Conservation (phyloP, 108 stramenopile species). For the Epithemia pelagica region DNA sequence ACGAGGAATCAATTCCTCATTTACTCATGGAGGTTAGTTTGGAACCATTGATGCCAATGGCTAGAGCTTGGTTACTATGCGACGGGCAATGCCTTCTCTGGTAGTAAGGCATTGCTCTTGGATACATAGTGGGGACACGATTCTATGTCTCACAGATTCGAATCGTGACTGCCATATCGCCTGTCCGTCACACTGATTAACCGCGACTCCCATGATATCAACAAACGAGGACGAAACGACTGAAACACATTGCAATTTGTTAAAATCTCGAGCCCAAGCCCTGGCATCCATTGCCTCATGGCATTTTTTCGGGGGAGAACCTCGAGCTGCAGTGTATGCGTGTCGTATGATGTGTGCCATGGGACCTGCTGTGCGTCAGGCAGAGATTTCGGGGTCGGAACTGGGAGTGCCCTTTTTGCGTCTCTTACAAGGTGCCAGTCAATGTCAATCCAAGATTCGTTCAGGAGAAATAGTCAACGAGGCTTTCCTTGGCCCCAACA, state of each 20-base stretch:
- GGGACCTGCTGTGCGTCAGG: slow-evolving; percentile 46
- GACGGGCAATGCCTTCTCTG: no score
- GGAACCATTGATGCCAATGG: no score
- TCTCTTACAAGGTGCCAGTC: slow-evolving; percentile 67
- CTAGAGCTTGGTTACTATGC: no score
- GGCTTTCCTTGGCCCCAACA: background rate
- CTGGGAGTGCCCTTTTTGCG: slow-evolving; percentile 68
- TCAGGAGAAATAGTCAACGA: slow-evolving; percentile 30
- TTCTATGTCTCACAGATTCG: no score
- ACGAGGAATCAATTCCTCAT: no score
- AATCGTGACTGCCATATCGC: no score
- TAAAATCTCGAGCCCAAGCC: slow-evolving; percentile 60
- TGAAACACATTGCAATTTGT: background rate
- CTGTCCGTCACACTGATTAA: no score
- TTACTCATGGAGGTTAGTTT: no score
- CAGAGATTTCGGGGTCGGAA: slow-evolving; percentile 37
- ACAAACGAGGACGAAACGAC: background rate
- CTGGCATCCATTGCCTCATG: slow-evolving; percentile 73
- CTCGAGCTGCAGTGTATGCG: slow-evolving; percentile 44
- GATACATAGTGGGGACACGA: no score
- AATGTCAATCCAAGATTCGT: slow-evolving; percentile 61
- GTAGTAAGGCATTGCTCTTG: no score
- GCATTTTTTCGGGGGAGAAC: slow-evolving; percentile 68
- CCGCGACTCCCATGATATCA: no score
- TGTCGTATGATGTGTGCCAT: slow-evolving; percentile 50